phyloP scores from a whole-genome alignment of 139 green algal species.

The Tetradesmus lagerheimii region DNA sequence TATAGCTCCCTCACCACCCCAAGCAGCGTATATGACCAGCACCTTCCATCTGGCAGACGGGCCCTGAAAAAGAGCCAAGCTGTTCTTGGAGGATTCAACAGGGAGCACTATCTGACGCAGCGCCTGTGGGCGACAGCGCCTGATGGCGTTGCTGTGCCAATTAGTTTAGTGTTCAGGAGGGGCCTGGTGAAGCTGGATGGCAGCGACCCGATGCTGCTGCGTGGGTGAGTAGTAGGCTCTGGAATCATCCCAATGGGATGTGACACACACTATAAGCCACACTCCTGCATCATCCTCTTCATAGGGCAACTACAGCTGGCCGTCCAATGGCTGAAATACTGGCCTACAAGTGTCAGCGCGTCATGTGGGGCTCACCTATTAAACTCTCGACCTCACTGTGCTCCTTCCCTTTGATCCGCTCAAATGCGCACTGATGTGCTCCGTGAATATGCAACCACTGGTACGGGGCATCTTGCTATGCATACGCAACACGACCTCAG shows the following conservation, averaged over 20 bases:
- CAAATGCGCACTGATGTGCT: too few species aligned
- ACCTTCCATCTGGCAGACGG: constrained; percentile 70
- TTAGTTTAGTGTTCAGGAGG: constrained; percentile 82
- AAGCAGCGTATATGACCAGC: constrained; percentile 78
- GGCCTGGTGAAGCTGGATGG: constrained; percentile 79
- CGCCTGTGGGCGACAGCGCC: constrained; percentile 77
- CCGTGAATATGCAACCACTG: too few species aligned
- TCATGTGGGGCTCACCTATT: too few species aligned
- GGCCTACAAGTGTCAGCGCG: too few species aligned
- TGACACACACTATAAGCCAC: too few species aligned
- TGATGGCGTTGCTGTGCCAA: constrained; percentile 59
- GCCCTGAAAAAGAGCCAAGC: constrained; percentile 82
- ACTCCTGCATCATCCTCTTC: too few species aligned
- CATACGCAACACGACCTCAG: constrained; percentile 58
- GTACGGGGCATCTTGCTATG: constrained; percentile 75
- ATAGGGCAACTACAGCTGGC: too few species aligned
- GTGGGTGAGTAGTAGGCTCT: constrained; percentile 38
- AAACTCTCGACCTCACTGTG: too few species aligned
- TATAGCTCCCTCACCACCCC: constrained; percentile 90
- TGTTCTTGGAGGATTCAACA: constrained; percentile 88
- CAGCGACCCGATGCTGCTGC: constrained; percentile 66
- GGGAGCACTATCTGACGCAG: constrained; percentile 78
- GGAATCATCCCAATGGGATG: too few species aligned
- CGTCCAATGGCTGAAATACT: too few species aligned
- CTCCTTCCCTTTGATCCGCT: too few species aligned